These are phyloP conservation scores for Thraustochytrium striatum DNA, from an alignment of 352 stramenopile species.

Conservation along the genomic window DNA sequence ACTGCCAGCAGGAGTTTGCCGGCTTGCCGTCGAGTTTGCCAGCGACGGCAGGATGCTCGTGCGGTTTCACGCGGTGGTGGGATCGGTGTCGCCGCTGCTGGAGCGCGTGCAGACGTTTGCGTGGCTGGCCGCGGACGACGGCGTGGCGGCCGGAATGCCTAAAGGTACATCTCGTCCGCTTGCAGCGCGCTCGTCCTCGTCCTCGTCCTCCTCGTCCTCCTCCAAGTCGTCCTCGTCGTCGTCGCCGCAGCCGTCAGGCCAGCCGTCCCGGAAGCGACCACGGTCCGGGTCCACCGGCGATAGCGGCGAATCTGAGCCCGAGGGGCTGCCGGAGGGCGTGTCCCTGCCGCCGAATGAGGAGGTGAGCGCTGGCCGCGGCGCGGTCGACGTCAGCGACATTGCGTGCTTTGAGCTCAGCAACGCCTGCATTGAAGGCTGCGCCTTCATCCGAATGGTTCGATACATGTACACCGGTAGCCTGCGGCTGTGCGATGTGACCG, in stretches of 20 bases:
- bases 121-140: background rate
- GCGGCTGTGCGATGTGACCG: conserved; percentile 3
- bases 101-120: background rate
- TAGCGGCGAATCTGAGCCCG: too few species aligned
- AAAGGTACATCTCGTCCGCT: too few species aligned
- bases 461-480: conserved; percentile 35
- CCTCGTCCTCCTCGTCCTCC: too few species aligned
- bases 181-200: too few species aligned
- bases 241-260: background rate
- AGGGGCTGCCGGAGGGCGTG: conserved; percentile 28
- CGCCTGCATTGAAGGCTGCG: conserved; percentile 4
- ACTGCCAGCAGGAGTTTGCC: background rate
- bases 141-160: background rate
- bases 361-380: background rate
- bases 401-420: background rate
- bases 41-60: conserved; percentile 21
- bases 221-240: background rate
- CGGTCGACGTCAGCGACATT: background rate
- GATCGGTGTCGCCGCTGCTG: conserved; percentile 26
- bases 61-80: conserved; percentile 19
- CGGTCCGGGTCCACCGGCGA: background rate
- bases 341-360: background rate
- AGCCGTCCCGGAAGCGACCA: background rate
- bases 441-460: conserved; percentile 12
- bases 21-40: background rate